A percentile compares a stretch with the other conserved stretches of the same genome.
phyloP scores from a whole-genome alignment of 768 basidiomycete genomes.

The Paxillus ammoniavirescens region DNA sequence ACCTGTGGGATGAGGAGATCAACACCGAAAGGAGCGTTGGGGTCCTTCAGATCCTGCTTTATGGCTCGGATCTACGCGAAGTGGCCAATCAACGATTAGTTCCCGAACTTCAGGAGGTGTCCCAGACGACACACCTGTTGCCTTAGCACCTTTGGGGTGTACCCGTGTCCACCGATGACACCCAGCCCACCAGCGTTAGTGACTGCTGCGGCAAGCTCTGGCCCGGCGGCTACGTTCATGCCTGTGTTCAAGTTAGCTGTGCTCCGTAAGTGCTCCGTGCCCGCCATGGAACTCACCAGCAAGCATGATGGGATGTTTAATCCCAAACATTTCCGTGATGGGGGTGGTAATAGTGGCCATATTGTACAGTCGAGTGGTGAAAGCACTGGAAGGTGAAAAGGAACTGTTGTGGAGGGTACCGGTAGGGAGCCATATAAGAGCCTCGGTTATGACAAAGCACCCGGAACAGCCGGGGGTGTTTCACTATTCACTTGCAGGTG shows the following conservation, averaged over 20 bases:
- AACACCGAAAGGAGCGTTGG: constrained; percentile 84
- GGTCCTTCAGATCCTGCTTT: constrained; percentile 71
- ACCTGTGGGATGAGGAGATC: constrained; percentile 88
- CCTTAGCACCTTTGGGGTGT: constrained; percentile 78
- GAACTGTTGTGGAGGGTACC: no score
- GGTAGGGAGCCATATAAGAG: constrained; percentile 2
- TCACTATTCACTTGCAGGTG: neutral
- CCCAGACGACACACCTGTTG: constrained; percentile 56
- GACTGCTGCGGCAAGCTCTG: constrained; percentile 90
- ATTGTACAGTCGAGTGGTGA: neutral
- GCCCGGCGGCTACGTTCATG: constrained; percentile 67
- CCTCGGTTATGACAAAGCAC: neutral
- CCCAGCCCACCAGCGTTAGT: constrained; percentile 93
- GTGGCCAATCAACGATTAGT: neutral
- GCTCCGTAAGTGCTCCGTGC: constrained; percentile 37
- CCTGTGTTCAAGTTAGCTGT: constrained; percentile 33
- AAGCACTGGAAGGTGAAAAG: neutral
- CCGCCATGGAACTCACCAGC: constrained; percentile 49
- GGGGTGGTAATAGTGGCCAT: constrained; percentile 72
- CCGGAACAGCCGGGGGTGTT: neutral
- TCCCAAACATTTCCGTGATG: constrained; percentile 85
- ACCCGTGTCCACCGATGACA: constrained; percentile 88
- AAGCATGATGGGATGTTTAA: constrained; percentile 85
- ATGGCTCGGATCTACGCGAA: constrained; percentile 59
- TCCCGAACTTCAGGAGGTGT: neutral